These are phyloP conservation scores for Naganishia albida DNA, from an alignment of 1,284 basidiomycete genomes.

Conservation along the genomic window DNA sequence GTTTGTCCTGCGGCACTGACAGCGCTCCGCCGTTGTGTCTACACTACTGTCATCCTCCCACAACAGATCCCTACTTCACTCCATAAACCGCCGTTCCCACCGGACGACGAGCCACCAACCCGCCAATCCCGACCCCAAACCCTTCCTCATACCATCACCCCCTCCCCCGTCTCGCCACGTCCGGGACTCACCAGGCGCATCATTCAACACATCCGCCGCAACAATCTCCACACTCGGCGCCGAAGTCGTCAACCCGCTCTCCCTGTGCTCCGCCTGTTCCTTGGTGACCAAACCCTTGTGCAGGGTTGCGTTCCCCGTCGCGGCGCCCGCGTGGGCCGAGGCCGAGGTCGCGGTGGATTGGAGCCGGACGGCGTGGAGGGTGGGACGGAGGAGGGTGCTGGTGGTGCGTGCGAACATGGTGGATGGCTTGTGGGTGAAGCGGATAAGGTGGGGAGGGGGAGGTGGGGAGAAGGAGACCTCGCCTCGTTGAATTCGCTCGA, in stretches of 20 bases:
- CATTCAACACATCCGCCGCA: slow-evolving; percentile 50
- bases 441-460: neutral
- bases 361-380: neutral
- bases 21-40: too few relatives aligned
- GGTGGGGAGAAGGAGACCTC: neutral
- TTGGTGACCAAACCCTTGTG: neutral
- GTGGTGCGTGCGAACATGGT: slow-evolving; percentile 22
- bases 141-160: neutral
- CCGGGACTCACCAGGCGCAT: slow-evolving; percentile 49
- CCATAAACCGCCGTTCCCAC: too few relatives aligned
- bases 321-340: neutral
- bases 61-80: too few relatives aligned
- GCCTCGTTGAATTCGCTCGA: neutral
- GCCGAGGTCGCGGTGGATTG: slow-evolving; percentile 1
- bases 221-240: slow-evolving; percentile 38
- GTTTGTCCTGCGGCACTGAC: too few relatives aligned
- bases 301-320: neutral
- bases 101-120: too few relatives aligned
- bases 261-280: slow-evolving; percentile 11
- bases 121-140: neutral
- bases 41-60: too few relatives aligned
- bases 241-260: slow-evolving; percentile 31
- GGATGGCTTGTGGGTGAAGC: neutral
- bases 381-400: slow-evolving; percentile 2
- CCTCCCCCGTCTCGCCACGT: neutral